Evolutionary conservation across 352 stramenopile species (phyloP), one percentile per base, ranked within the genome.

Genomic region (Chrysophaeum taylorii): DNA sequence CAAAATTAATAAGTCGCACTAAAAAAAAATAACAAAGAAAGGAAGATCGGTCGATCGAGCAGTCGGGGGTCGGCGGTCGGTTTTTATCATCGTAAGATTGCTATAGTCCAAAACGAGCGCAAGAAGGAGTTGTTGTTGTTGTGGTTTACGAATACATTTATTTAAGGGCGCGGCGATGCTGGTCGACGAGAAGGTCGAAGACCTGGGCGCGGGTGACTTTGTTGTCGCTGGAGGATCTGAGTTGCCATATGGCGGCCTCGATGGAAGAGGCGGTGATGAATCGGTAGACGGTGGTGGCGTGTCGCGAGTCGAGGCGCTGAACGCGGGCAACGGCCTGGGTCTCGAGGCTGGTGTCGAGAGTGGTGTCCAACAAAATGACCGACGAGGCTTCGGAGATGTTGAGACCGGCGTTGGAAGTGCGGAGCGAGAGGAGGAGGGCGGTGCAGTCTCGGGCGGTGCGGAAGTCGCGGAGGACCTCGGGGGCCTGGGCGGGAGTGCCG

Each of bases 171-270:
- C n/a, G n/a, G n/a, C n/a, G n/a, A n/a, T n/a, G n/a, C n/a, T n/a
- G n/a, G n/a, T n/a, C n/a, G n/a, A n/a, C n/a, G n/a, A n/a, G n/a
- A n/a, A n/a, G n/a, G n/a, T n/a, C n/a, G n/a, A n/a, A n/a, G n/a
- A n/a, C n/a, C n/a, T n/a, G n/a, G n/a, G n/a, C n/a, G n/a, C n/a
- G n/a, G n/a, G n/a, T n/a, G n/a, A n/a, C n/a, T n/a, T n/a, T n/a
- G n/a, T n/a, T n/a, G n/a, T n/a, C n/a, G n/a, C n/a, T 62, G 23
- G n/a, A 38, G 15, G 2, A 31, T 2, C 50, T 25, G 15, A 62
- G 50, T 4, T 38, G 50, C 50, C 50, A 62, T 12, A 62, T 62
- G 50, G 50, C 50, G n/a, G 35, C 50, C 50, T 62, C 50, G 50
- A 62, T 37, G 50, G 15, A 37, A 5, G 9, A 9, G 4, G 9